Evolutionary conservation across 345 rosid genomes (phyloP).

Genomic region (Rhizophora mangle): DNA sequence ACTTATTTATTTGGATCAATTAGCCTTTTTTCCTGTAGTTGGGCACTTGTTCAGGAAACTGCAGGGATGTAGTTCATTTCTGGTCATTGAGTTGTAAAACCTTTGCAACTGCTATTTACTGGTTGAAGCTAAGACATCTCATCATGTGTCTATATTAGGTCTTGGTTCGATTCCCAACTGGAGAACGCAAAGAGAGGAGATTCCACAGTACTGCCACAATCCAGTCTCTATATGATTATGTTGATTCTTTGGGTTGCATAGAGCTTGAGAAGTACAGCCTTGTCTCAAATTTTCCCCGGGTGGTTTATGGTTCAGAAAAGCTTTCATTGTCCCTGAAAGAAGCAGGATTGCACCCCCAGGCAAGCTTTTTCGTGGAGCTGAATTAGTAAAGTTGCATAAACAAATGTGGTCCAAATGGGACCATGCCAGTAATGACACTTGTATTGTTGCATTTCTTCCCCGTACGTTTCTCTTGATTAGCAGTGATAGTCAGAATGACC

Average conservation of each 20-base stretch:
- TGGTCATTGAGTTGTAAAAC: background rate
- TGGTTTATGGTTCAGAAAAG: slow-evolving; percentile 67
- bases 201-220: slow-evolving; percentile 57
- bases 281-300: slow-evolving; percentile 86
- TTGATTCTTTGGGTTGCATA: slow-evolving; percentile 84
- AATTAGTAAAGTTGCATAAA: slow-evolving; percentile 35
- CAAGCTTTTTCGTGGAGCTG: slow-evolving; percentile 93
- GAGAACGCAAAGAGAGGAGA: slow-evolving; percentile 95
- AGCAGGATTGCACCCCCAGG: slow-evolving; percentile 97
- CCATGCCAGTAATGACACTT: slow-evolving; percentile 10
- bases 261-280: slow-evolving; percentile 71
- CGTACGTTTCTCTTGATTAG: slow-evolving; percentile 13
- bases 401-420: slow-evolving; percentile 5
- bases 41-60: too few species aligned
- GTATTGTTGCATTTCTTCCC: slow-evolving; percentile 15
- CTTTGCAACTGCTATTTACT: background rate
- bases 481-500: slow-evolving; percentile 9
- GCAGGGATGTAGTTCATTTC: background rate
- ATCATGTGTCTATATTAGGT: slow-evolving; percentile 37
- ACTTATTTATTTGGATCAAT: too few species aligned
- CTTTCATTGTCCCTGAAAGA: slow-evolving; percentile 60
- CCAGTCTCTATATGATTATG: slow-evolving; percentile 71
- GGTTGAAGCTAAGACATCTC: too few species aligned
- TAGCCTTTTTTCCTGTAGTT: too few species aligned
- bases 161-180: slow-evolving; percentile 83